Evolutionary conservation across 352 stramenopile genomes (phyloP).

Genomic region (Phytopythium helicoides): DNA sequence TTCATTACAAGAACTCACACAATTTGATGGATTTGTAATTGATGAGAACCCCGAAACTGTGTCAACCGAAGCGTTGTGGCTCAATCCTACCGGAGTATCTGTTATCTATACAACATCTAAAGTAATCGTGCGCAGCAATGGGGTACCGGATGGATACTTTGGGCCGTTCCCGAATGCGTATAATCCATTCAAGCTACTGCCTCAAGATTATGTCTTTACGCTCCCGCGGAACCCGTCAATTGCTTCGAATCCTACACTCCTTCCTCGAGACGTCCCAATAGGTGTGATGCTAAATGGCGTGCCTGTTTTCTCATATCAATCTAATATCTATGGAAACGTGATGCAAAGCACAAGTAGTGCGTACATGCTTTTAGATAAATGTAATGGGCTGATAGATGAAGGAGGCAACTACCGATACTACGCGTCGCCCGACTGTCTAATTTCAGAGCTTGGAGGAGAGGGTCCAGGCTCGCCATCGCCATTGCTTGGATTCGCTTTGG

Average conservation of each 20-base stretch:
- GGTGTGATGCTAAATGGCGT: slow-evolving; percentile 77
- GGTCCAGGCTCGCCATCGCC: slow-evolving; percentile 33
- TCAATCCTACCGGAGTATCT: slow-evolving; percentile 45
- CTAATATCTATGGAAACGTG: slow-evolving; percentile 39
- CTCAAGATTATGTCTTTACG: slow-evolving; percentile 67
- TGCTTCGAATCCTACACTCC: slow-evolving; percentile 15
- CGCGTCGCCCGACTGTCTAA: slow-evolving; percentile 60
- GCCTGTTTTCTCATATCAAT: slow-evolving; percentile 52
- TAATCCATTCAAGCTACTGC: slow-evolving; percentile 39
- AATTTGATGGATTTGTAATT: slow-evolving; percentile 53
- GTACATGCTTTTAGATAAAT: slow-evolving; percentile 61
- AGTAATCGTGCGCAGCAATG: slow-evolving; percentile 58
- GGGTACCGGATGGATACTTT: slow-evolving; percentile 40
- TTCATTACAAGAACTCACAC: slow-evolving; percentile 35
- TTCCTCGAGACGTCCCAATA: slow-evolving; percentile 42
- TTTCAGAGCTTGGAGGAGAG: slow-evolving; percentile 36
- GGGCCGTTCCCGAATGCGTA: slow-evolving; percentile 70
- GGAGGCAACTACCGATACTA: slow-evolving; percentile 78
- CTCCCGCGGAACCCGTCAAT: slow-evolving; percentile 45
- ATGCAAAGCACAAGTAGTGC: slow-evolving; percentile 32
- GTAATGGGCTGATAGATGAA: slow-evolving; percentile 59
- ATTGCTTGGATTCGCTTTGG: slow-evolving; percentile 66
- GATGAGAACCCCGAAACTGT: slow-evolving; percentile 35
- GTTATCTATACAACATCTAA: slow-evolving; percentile 50
- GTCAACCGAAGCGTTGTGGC: slow-evolving; percentile 30